Evolutionary conservation across 2,329 filamentous ascomycete genomes (phyloP), one percentile per base, ranked within the genome.

Genomic region (Penicillium griseofulvum): DNA sequence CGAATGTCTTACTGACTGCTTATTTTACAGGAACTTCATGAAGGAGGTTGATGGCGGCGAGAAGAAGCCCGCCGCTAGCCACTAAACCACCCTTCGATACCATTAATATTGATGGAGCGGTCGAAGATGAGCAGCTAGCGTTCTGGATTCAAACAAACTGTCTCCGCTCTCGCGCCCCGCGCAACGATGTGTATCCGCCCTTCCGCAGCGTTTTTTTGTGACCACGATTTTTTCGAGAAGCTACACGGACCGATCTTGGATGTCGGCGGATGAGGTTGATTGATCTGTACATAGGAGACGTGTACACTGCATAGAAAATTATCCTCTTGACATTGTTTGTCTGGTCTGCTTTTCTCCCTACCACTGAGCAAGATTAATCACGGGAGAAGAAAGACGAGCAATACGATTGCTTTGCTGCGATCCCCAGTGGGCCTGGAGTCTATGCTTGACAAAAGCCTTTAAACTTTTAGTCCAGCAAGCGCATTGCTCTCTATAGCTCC

Each of bases 11-110:
- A n/a, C 47, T 53, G 24, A 54, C 31, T n/a, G 7, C 2, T 12
- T 26, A n/a, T 22, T 12, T 29, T 34, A 52, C 63, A 81, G 79
- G 69, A 76, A 81, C 55, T 82, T 81, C 68, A 56, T 82, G 65
- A 78, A 81, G 61, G 73, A 74, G 55, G 72, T 78, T 48, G 76
- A 80, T 59, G 76, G 74, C 50, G 78, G 78, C 57, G 74, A 74
- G 50, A 75, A 78, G 64, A 79, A 79, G 68, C 49, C 63, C 49
- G 71, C 69, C 39, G 48, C 48, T 29, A 29, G 48, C 19, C 71
- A 76, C 55, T 75, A 74, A 62, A 62, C 41, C 8, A 46, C 33
- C 34, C 41, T 29, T 52, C 48, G 54, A 54, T 43, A 56, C 52
- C 52, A 56, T 56, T 57, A 53, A 55, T 46, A 55, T 55, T 45